Base-by-base conservation (phyloP, 2,329 filamentous ascomycete species). In the Xylaria sp. region DNA sequence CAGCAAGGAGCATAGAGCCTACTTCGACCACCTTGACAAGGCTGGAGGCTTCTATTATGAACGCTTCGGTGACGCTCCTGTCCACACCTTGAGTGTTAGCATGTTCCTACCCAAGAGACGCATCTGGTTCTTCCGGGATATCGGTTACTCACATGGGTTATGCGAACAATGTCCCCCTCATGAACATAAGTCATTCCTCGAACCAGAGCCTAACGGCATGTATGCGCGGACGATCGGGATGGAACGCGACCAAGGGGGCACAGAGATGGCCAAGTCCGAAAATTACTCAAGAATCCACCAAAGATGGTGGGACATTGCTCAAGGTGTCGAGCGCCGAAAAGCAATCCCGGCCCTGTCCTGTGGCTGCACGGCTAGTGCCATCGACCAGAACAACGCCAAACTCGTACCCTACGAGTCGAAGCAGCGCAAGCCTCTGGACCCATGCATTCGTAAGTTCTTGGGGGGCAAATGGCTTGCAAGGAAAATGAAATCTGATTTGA, bases 21-120 rank as follows among this genome's bases (percentile, higher is more conserved):
- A 81, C 50, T 79, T 83, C 55, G 65, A 77, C 22, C 75, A 78
- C 61, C 69, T 84, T 11, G 80, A 83, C 58, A 69, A 66, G 40
- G 63, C 72, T 2, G 80, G 78, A 6, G 76, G 76, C 7, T 78
- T 81, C 59, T 78, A 76, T 59, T 76, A 78, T 52, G 72, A 76
- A 59, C 69, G 75, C 9, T 74, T 77, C 53, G 74, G 74, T 16
- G 77, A 80, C 51, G 75, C 79, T 16, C 76, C 78, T 11, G 72
- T 83, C 9, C 79, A 81, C 57, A 82, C 79, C n/a, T 69, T 83
- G 20, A 81, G 78, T 42, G 77, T 81, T 45, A 79, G 74, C 55
- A 76, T 84, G 70, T 80, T 84, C 52, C 65, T 81, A 4, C 76
- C 79, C 3, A 78, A 77, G 53, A 73, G 73, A 51, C 75, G 76